These are phyloP conservation scores for Pseudoneurospora amorphoporcata DNA, from an alignment of 495 filamentous ascomycete genomes.

Conservation along the genomic window DNA sequence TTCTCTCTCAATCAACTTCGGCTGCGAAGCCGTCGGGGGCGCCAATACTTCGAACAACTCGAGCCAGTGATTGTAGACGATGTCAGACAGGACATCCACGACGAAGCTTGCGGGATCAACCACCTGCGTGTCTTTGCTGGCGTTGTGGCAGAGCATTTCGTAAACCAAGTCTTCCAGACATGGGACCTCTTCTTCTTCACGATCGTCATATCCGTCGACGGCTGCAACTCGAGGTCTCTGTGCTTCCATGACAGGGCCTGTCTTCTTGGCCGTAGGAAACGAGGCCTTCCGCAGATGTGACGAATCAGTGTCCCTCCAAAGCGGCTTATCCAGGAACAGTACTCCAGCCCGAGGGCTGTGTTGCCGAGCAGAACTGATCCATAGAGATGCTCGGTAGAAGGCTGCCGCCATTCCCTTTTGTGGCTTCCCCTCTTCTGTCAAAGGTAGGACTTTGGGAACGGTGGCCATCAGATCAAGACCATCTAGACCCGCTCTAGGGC, in stretches of 20 bases:
- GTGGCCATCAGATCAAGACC: slow-evolving; percentile 4
- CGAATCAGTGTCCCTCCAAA: slow-evolving; percentile 6
- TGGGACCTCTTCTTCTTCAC: slow-evolving; percentile 3
- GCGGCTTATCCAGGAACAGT: slow-evolving; percentile 21
- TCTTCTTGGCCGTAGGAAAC: background rate
- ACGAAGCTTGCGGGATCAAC: background rate
- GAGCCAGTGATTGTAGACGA: slow-evolving; percentile 23
- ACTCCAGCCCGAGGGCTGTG: slow-evolving; percentile 9
- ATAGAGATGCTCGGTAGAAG: slow-evolving; percentile 24
- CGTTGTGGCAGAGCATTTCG: slow-evolving; percentile 7
- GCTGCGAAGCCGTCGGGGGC: background rate
- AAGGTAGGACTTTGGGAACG: background rate
- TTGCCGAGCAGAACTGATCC: slow-evolving; percentile 5
- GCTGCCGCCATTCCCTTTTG: slow-evolving; percentile 9
- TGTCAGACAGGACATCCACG: slow-evolving; percentile 13
- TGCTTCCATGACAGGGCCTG: background rate
- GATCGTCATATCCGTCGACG: background rate
- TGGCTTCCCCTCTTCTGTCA: slow-evolving; percentile 2
- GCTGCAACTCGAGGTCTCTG: background rate
- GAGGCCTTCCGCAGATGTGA: slow-evolving; percentile 6
- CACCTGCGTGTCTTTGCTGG: background rate
- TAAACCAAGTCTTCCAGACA: slow-evolving; percentile 18
- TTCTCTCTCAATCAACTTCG: background rate
- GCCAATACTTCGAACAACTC: slow-evolving; percentile 25
- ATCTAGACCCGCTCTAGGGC: background rate